Conservation (phyloP, 1,284 basidiomycete species). For the Entoloma clypeatum region DNA sequence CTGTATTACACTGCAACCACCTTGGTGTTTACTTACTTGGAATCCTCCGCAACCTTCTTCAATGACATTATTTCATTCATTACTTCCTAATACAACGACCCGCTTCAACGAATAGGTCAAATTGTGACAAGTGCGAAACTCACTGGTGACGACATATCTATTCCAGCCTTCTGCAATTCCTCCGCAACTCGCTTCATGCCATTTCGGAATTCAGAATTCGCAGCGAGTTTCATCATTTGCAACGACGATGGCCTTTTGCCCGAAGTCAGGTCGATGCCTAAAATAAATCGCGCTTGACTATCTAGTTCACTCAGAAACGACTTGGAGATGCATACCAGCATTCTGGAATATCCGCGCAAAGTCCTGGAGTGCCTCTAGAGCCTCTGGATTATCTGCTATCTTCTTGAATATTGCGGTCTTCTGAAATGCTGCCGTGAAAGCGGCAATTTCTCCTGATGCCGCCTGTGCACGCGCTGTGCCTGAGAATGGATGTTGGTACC, state of each 20-base stretch:
- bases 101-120: background rate
- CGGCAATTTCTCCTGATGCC: slow-evolving; percentile 31
- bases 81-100: slow-evolving; percentile 22
- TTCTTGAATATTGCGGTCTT: slow-evolving; percentile 46
- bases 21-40: slow-evolving; percentile 10
- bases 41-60: slow-evolving; percentile 15
- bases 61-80: slow-evolving; percentile 29
- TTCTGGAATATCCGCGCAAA: slow-evolving; percentile 45
- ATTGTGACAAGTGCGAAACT: slow-evolving; percentile 6
- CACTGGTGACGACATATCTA: slow-evolving; percentile 44
- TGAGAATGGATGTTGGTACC: slow-evolving; percentile 32
- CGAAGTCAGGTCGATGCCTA: slow-evolving; percentile 45
- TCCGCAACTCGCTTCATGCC: slow-evolving; percentile 44
- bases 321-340: slow-evolving; percentile 43
- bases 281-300: slow-evolving; percentile 4
- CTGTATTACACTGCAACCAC: background rate
- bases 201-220: slow-evolving; percentile 49
- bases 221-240: slow-evolving; percentile 49
- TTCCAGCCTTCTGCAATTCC: slow-evolving; percentile 56
- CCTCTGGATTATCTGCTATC: slow-evolving; percentile 46
- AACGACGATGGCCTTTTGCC: slow-evolving; percentile 46
- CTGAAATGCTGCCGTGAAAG: slow-evolving; percentile 38
- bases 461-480: slow-evolving; percentile 31
- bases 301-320: background rate
- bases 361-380: slow-evolving; percentile 43